Conservation (phyloP, 208 protist species). For the Leishmania arabica region DNA sequence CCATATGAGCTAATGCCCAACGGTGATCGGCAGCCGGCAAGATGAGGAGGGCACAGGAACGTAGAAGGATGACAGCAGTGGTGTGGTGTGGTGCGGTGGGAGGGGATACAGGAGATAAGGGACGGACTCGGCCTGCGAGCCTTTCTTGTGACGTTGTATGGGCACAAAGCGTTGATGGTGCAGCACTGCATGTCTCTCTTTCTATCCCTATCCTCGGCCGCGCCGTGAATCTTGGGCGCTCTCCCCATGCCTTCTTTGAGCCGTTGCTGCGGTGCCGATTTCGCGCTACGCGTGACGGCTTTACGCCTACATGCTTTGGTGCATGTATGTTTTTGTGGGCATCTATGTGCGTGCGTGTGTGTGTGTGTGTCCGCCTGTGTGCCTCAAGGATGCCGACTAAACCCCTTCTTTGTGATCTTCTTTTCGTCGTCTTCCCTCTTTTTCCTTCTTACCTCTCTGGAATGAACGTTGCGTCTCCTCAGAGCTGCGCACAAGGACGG, state of each 20-base stretch:
- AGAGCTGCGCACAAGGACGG: neutral
- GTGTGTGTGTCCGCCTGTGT: neutral
- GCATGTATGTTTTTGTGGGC: neutral
- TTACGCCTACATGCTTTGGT: neutral
- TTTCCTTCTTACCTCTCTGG: neutral
- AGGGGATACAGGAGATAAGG: too few relatives aligned
- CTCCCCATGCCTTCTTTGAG: neutral
- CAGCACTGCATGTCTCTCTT: neutral
- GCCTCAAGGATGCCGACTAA: neutral
- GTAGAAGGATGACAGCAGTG: neutral
- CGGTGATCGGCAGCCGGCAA: neutral
- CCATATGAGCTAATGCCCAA: neutral
- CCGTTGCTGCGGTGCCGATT: neutral
- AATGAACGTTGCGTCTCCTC: neutral
- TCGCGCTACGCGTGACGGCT: neutral
- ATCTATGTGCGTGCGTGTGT: neutral
- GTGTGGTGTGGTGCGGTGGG: neutral
- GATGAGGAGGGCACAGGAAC: neutral
- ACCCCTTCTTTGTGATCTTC: neutral
- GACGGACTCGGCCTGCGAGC: neutral
- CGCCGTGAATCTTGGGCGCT: neutral
- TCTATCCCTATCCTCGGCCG: too few relatives aligned
- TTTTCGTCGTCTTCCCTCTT: neutral
- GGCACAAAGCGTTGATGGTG: neutral
- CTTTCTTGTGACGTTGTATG: neutral